phyloP scores from a whole-genome alignment of 2,329 filamentous ascomycete species.

The Cladosporium sp. region DNA sequence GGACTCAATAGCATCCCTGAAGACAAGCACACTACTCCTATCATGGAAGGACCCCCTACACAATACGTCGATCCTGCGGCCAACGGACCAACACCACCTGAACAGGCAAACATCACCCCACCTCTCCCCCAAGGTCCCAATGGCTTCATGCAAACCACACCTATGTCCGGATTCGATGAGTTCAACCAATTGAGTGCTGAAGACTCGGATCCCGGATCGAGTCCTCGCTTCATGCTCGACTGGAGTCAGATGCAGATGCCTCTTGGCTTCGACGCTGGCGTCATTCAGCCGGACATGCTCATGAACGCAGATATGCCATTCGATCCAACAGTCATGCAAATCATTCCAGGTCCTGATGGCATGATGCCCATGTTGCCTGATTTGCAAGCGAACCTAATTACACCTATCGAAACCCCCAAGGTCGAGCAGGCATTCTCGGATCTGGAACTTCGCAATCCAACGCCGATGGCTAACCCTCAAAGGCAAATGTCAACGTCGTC shows the following conservation, averaged over 20 bases:
- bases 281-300: constrained; percentile 42
- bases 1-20: constrained; percentile 22
- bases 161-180: constrained; percentile 45
- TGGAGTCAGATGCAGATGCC: constrained; percentile 46
- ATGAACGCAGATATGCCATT: constrained; percentile 44
- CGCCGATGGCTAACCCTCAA: constrained; percentile 38
- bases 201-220: constrained; percentile 39
- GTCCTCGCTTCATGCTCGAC: constrained; percentile 47
- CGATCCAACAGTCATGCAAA: constrained; percentile 38
- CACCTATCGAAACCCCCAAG: constrained; percentile 44
- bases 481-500: constrained; percentile 38
- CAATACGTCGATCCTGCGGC: constrained; percentile 41
- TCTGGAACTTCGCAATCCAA: constrained; percentile 41
- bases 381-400: constrained; percentile 39
- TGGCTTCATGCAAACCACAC: constrained; percentile 36
- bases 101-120: constrained; percentile 32
- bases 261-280: constrained; percentile 37
- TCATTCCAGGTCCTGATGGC: constrained; percentile 33
- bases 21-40: constrained; percentile 25
- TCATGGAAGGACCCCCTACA: constrained; percentile 32
- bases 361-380: constrained; percentile 46
- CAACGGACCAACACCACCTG: constrained; percentile 27
- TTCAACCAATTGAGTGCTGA: constrained; percentile 38
- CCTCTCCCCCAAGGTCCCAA: constrained; percentile 19
- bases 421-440: constrained; percentile 46